These are phyloP conservation scores for Bipolaris bicolor DNA, from an alignment of 2,329 filamentous ascomycete species.

Conservation along the genomic window DNA sequence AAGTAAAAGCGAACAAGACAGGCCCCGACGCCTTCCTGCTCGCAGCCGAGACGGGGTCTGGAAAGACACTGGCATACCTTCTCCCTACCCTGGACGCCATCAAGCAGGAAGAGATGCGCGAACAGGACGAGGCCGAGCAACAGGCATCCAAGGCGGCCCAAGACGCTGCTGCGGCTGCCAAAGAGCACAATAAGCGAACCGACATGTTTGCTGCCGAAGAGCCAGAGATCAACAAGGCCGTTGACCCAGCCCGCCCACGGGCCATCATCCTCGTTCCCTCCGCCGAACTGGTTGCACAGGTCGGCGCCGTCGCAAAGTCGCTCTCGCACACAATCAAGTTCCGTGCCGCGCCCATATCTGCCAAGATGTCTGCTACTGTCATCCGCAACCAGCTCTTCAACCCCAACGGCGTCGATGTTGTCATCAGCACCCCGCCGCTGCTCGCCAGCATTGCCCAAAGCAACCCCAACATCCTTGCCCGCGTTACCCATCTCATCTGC, in stretches of 20 bases:
- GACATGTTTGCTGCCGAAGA: conserved; percentile 67
- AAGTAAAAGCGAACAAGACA: conserved; percentile 35
- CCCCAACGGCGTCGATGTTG: conserved; percentile 78
- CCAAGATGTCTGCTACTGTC: conserved; percentile 74
- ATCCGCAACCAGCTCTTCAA: conserved; percentile 87
- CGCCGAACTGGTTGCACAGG: conserved; percentile 87
- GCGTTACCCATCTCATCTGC: conserved; percentile 84
- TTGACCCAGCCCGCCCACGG: conserved; percentile 78
- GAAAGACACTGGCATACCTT: conserved; percentile 93
- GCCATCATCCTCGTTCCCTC: conserved; percentile 90
- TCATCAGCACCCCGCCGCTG: conserved; percentile 88
- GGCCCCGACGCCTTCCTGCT: conserved; percentile 74
- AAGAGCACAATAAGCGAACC: conserved; percentile 32
- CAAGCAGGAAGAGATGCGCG: conserved; percentile 72
- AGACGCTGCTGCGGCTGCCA: conserved; percentile 42
- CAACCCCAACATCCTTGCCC: conserved; percentile 91
- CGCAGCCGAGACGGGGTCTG: conserved; percentile 94
- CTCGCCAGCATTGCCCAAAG: conserved; percentile 85
- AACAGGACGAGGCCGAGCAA: conserved; percentile 53
- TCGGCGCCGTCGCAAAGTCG: conserved; percentile 78
- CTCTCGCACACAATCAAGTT: conserved; percentile 88
- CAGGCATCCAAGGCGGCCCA: conserved; percentile 61
- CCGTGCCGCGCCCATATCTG: conserved; percentile 81
- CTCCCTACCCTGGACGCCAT: conserved; percentile 83
- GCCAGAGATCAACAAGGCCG: conserved; percentile 62